These are phyloP conservation scores for Apiospora hydei DNA, from an alignment of 2,329 filamentous ascomycete species.

Conservation along the genomic window DNA sequence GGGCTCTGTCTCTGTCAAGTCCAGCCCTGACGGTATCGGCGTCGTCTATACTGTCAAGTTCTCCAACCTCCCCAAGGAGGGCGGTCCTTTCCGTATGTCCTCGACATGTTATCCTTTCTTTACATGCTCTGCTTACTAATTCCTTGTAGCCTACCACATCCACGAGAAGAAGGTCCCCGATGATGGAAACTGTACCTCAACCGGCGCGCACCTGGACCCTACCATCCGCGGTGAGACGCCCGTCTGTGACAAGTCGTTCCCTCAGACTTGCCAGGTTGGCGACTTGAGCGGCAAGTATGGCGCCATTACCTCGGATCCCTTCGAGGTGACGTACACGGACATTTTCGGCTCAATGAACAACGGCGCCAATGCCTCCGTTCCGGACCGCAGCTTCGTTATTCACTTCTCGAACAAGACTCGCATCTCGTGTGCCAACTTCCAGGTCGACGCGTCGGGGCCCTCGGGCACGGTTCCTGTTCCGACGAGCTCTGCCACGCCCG, in stretches of 20 bases:
- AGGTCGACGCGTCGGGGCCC: neutral
- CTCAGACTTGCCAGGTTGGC: slow-evolving; percentile 76
- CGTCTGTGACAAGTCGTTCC: slow-evolving; percentile 63
- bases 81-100: slow-evolving; percentile 65
- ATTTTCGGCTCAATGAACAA: slow-evolving; percentile 61
- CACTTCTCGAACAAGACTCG: slow-evolving; percentile 71
- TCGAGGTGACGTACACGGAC: slow-evolving; percentile 60
- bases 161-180: slow-evolving; percentile 69
- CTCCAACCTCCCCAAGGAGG: slow-evolving; percentile 63
- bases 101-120: neutral
- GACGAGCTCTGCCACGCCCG: neutral
- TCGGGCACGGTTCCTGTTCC: neutral
- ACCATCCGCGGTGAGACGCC: slow-evolving; percentile 68
- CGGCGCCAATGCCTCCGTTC: slow-evolving; percentile 64
- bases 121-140: slow-evolving; percentile 27
- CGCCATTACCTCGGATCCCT: slow-evolving; percentile 60
- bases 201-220: slow-evolving; percentile 75
- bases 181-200: slow-evolving; percentile 74
- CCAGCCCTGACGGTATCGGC: slow-evolving; percentile 58
- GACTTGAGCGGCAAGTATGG: slow-evolving; percentile 80
- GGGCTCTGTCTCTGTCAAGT: slow-evolving; percentile 56
- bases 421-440: slow-evolving; percentile 70
- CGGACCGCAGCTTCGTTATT: slow-evolving; percentile 69
- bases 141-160: slow-evolving; percentile 70
- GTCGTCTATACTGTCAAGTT: slow-evolving; percentile 63